phyloP scores from a whole-genome alignment of 1,284 basidiomycete genomes.

The Tilletia setariae region DNA sequence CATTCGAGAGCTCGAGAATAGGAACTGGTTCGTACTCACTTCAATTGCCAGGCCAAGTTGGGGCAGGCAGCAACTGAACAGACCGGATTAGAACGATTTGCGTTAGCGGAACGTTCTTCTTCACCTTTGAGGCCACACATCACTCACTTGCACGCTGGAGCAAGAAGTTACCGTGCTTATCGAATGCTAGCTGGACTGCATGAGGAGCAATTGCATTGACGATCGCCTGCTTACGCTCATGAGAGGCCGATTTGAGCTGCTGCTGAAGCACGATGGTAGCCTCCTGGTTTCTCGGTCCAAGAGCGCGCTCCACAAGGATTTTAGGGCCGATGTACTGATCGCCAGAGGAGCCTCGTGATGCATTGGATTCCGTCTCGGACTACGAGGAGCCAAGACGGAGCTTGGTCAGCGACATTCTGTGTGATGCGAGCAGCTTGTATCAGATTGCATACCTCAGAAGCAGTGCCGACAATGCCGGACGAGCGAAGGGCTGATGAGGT shows the following conservation, averaged over 20 bases:
- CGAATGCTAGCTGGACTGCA: slow-evolving; percentile 32
- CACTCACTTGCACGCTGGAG: slow-evolving; percentile 36
- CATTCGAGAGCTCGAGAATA: neutral
- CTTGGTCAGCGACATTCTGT: neutral
- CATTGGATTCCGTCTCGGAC: neutral
- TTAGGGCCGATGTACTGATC: slow-evolving; percentile 12
- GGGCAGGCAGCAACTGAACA: slow-evolving; percentile 24
- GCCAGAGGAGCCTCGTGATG: neutral
- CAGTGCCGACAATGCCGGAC: neutral
- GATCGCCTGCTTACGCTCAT: slow-evolving; percentile 28
- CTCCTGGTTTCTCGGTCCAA: slow-evolving; percentile 3
- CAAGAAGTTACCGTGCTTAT: slow-evolving; percentile 48
- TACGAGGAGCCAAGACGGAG: neutral
- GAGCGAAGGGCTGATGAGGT: too few species aligned
- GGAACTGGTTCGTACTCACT: slow-evolving; percentile 16
- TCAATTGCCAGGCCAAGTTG: slow-evolving; percentile 29
- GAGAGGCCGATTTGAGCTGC: slow-evolving; percentile 34
- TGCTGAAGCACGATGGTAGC: slow-evolving; percentile 29
- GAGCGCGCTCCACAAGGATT: slow-evolving; percentile 6
- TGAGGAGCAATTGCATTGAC: slow-evolving; percentile 30
- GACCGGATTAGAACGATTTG: neutral
- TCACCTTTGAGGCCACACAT: neutral
- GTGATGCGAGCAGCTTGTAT: neutral
- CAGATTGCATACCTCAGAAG: neutral
- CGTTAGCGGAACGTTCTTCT: neutral